Conservation (phyloP, 1,139 yeast species). For the Nakaseomyces delphensis region DNA sequence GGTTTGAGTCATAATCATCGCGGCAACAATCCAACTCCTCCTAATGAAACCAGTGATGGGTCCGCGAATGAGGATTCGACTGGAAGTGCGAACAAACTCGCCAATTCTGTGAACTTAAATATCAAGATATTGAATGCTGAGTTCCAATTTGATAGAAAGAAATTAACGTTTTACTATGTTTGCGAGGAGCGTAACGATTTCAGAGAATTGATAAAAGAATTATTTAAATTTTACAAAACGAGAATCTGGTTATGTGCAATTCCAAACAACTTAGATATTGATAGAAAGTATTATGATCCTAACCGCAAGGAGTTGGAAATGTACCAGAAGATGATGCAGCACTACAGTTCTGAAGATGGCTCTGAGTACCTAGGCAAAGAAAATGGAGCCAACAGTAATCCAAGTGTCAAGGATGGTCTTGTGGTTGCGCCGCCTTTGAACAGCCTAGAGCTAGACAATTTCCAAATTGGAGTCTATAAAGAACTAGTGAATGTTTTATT, state of each 20-base stretch:
- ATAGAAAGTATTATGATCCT: constrained; percentile 25
- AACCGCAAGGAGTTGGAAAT: constrained; percentile 23
- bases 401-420: constrained; percentile 13
- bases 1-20: constrained; percentile 14
- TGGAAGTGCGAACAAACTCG: background rate
- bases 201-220: constrained; percentile 81
- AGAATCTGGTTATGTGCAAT: constrained; percentile 97
- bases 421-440: constrained; percentile 23
- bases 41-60: constrained; percentile 5
- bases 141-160: constrained; percentile 91
- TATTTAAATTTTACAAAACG: constrained; percentile 88
- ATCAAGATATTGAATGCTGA: constrained; percentile 65
- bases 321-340: constrained; percentile 28
- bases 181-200: constrained; percentile 77
- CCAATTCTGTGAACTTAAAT: constrained; percentile 15
- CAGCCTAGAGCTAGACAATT: constrained; percentile 26
- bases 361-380: constrained; percentile 15
- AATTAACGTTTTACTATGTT: constrained; percentile 78
- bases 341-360: constrained; percentile 22
- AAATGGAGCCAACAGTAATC: constrained; percentile 5
- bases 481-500: constrained; percentile 27
- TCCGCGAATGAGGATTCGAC: constrained; percentile 6
- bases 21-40: constrained; percentile 6
- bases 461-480: constrained; percentile 34
- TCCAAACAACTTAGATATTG: constrained; percentile 31